Conservation (phyloP, 169 alveolate species). For the Plasmodium reichenowi region DNA sequence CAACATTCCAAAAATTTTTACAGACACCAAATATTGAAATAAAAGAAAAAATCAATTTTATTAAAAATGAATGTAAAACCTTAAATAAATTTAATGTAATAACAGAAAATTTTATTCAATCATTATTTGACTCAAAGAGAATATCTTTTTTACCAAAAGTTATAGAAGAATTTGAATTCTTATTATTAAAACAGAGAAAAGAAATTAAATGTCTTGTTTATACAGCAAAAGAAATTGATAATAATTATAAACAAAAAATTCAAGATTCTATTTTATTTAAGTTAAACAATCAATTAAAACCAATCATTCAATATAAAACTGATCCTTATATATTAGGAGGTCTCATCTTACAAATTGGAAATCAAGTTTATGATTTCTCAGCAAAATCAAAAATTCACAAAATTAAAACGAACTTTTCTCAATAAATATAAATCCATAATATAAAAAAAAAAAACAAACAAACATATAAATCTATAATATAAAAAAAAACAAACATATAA, state of each 20-base stretch:
- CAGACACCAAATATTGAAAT: constrained; percentile 64
- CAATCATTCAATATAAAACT: constrained; percentile 44
- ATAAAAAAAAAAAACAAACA: too few relatives aligned
- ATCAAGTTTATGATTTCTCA: constrained; percentile 70
- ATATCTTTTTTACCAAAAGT: constrained; percentile 41
- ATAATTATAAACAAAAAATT: constrained; percentile 40
- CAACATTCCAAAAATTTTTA: constrained; percentile 36
- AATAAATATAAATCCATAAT: not conserved
- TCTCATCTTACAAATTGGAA: constrained; percentile 58
- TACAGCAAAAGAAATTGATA: constrained; percentile 65
- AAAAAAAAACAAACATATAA: too few relatives aligned
- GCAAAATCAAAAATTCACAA: constrained; percentile 71
- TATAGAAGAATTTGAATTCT: constrained; percentile 66
- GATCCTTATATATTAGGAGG: constrained; percentile 67
- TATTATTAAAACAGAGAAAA: constrained; percentile 57
- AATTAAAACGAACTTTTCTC: constrained; percentile 38
- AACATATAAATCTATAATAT: too few relatives aligned
- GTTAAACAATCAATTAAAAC: constrained; percentile 58
- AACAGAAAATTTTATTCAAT: constrained; percentile 54
- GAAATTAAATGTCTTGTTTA: constrained; percentile 72
- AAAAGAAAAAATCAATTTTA: constrained; percentile 45
- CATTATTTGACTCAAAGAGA: constrained; percentile 71
- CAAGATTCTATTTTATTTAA: constrained; percentile 33
- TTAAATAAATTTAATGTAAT: constrained; percentile 34
- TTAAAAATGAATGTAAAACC: constrained; percentile 66